Conservation (phyloP, 2,329 filamentous ascomycete species). For the Pseudogymnoascus destructans region DNA sequence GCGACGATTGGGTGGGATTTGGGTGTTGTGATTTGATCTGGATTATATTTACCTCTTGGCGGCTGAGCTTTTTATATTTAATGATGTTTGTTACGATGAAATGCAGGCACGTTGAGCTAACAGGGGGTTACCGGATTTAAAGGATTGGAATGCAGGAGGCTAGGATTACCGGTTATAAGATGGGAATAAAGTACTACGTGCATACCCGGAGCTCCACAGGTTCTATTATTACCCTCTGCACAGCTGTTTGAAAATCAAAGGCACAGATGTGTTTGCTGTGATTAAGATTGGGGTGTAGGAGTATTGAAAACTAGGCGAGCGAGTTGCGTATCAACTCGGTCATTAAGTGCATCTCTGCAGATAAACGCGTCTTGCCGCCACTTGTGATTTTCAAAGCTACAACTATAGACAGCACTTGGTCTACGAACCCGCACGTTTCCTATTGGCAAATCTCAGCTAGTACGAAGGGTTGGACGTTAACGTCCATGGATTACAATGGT, state of each 20-base stretch:
- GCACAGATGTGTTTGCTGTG: background rate
- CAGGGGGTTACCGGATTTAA: background rate
- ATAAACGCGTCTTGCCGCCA: no score
- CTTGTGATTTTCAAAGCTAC: no score
- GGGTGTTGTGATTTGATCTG: background rate
- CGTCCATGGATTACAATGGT: no score
- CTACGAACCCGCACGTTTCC: no score
- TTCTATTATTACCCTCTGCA: background rate
- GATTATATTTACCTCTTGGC: background rate
- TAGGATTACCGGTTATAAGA: background rate
- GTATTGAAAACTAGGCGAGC: background rate
- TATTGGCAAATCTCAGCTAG: no score
- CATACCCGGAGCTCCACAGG: background rate
- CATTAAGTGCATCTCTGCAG: no score
- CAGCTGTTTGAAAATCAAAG: background rate
- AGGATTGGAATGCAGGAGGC: background rate
- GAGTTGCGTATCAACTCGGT: no score
- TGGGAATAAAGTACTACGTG: background rate
- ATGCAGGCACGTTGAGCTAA: background rate
- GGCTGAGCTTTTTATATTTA: background rate
- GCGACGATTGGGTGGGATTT: background rate
- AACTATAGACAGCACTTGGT: no score
- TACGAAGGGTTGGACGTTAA: no score
- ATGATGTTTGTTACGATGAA: background rate
- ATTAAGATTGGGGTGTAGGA: background rate